phyloP scores from a whole-genome alignment of 345 rosid species.

The Dipteronia sinensis region DNA sequence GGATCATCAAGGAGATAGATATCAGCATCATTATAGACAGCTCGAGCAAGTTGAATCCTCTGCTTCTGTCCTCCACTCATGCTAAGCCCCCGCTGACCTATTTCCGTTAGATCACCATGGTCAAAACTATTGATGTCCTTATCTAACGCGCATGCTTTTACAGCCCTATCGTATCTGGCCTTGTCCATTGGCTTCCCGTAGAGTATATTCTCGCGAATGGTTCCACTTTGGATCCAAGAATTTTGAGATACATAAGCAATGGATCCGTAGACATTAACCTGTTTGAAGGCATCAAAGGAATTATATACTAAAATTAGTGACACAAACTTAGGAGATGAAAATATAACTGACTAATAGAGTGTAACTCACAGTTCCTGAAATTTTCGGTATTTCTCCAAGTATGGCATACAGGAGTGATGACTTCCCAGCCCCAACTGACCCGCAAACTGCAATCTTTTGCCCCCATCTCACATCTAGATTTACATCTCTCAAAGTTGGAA shows the following conservation, averaged over 20 bases:
- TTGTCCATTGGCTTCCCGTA: conserved; percentile 60
- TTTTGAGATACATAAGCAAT: conserved; percentile 75
- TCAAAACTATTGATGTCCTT: conserved; percentile 62
- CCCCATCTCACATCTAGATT: neutral
- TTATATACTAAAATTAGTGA: neutral
- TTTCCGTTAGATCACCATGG: conserved; percentile 81
- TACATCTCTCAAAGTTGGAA: conserved; percentile 40
- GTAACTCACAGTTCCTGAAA: neutral
- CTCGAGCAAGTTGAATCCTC: conserved; percentile 81
- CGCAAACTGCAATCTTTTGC: neutral
- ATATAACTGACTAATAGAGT: neutral
- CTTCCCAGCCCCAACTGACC: neutral
- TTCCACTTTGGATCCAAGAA: conserved; percentile 83
- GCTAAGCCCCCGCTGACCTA: conserved; percentile 83
- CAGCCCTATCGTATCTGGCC: conserved; percentile 48
- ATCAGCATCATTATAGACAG: conserved; percentile 72
- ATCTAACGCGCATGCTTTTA: conserved; percentile 67
- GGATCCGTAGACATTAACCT: conserved; percentile 61
- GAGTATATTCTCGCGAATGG: conserved; percentile 63
- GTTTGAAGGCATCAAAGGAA: conserved; percentile 1
- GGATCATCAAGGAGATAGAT: conserved; percentile 84
- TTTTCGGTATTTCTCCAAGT: neutral
- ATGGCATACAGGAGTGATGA: conserved; percentile 44
- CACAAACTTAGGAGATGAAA: neutral
- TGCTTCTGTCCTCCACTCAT: conserved; percentile 93